These are phyloP conservation scores for Penicillium sp. DNA, from an alignment of 2,329 filamentous ascomycete species.

Conservation along the genomic window DNA sequence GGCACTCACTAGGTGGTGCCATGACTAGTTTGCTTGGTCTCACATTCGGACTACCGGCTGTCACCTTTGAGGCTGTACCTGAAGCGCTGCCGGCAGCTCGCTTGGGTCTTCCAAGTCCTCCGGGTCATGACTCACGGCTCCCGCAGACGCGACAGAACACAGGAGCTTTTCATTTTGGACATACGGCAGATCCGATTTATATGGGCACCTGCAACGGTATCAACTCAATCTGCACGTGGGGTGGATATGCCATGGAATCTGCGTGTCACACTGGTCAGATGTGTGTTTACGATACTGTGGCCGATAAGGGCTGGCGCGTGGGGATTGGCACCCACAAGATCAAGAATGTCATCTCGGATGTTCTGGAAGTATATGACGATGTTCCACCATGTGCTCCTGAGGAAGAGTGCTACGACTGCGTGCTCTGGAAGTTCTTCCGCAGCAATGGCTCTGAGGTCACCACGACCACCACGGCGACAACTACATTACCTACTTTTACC, in stretches of 20 bases:
- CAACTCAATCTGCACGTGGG: constrained; percentile 84
- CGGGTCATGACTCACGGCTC: constrained; percentile 69
- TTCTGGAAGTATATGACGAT: constrained; percentile 78
- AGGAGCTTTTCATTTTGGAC: constrained; percentile 86
- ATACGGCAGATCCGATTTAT: constrained; percentile 92
- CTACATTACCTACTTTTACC: constrained; percentile 62
- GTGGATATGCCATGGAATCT: constrained; percentile 90
- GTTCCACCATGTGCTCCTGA: constrained; percentile 77
- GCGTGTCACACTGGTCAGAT: constrained; percentile 87
- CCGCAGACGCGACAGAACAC: constrained; percentile 73
- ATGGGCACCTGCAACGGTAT: constrained; percentile 92
- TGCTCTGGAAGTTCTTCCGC: constrained; percentile 90
- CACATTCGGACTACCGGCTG: constrained; percentile 85
- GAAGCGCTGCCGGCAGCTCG: constrained; percentile 84
- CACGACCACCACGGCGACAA: constrained; percentile 57
- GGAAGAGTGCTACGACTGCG: constrained; percentile 83
- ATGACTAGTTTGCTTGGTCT: constrained; percentile 85
- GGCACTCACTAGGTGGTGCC: constrained; percentile 89
- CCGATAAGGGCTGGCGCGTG: constrained; percentile 87
- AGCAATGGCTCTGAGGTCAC: constrained; percentile 83
- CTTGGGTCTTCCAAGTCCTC: constrained; percentile 81
- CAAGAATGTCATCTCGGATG: constrained; percentile 80
- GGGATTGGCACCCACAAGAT: constrained; percentile 92
- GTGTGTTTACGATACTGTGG: constrained; percentile 90
- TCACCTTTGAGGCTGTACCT: constrained; percentile 91